Conservation (phyloP, 1,284 basidiomycete genomes). For the Pulveroboletus sp. region DNA sequence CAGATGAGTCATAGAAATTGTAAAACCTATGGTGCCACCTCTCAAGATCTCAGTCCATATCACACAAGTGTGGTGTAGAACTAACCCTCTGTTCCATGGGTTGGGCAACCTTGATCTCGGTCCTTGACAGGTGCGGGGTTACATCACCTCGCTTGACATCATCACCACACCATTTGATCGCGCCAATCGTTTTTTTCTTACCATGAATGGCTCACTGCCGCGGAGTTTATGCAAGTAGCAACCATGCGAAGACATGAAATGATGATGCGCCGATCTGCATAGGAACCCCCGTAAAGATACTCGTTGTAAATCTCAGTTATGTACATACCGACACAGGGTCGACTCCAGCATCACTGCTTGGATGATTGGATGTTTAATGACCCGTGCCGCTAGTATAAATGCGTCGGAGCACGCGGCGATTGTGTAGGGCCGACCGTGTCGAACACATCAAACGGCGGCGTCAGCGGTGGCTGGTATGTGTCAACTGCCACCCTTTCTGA, state of each 20-base stretch:
- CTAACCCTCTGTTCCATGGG: background rate
- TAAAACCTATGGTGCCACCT: background rate
- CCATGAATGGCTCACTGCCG: too few species aligned
- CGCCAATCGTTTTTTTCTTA: background rate
- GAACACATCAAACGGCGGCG: background rate
- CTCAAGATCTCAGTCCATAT: background rate
- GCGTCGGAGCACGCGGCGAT: background rate
- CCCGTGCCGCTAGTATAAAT: background rate
- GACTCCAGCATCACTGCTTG: too few species aligned
- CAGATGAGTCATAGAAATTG: background rate
- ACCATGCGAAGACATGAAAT: background rate
- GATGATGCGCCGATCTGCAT: background rate
- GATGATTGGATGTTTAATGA: background rate
- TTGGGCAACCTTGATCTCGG: background rate
- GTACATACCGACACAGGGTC: too few species aligned
- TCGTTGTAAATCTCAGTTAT: too few species aligned
- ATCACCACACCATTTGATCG: background rate
- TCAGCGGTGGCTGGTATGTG: background rate
- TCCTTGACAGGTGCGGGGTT: background rate
- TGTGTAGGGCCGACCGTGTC: background rate
- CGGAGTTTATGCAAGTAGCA: background rate
- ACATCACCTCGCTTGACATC: background rate
- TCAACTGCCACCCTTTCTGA: background rate
- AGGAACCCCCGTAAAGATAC: too few species aligned
- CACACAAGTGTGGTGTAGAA: background rate